Evolutionary conservation across 306 rosid species (phyloP), one percentile per base, ranked within the genome.

Genomic region (Potentilla sterilis): DNA sequence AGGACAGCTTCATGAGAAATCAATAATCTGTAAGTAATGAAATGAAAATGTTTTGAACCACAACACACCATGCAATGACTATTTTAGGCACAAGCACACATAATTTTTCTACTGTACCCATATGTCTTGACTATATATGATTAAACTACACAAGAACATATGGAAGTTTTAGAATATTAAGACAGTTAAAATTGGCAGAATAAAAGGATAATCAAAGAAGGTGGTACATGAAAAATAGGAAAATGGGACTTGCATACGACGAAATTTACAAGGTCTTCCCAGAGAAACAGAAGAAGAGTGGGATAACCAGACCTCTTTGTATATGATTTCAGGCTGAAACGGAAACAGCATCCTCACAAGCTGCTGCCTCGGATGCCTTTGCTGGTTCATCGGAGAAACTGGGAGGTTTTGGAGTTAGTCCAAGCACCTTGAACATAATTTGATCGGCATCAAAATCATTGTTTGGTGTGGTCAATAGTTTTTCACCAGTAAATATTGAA

Each of bases 401-500:
- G 55, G 90, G 88, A 72, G 88, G 77, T 68, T 87, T 87, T 41
- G 90, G 88, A 48, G 67, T 70, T 28, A 87, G 71, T 28, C 88
- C 90, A 32, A 87, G 85, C 64, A 84, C 58, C 81, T 82, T 87
- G 82, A 87, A 87, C 90, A 87, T 87, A 21, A 75, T 81, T 82
- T 93, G 96, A 83, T 95, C 98, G 15, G 93, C 89, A 82, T 95
- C 96, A 69, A 92, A 95, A 76, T 95, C 97, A 38, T 95, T 95
- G 89, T 95, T 95, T 6, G 97, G 87, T 9, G 97, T 95, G 5
- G 98, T 95, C 77, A 95, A 90, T 57, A 95, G 94, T 90, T 90
- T 95, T 77, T 95, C 98, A 9, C 98, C 98, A 0, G 98, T 86
- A 88, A 95, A 95, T 80, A 95, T 95, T 9, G 98, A 95, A 82